A percentile compares a stretch with the other conserved stretches of the same genome.
phyloP scores from a whole-genome alignment of 2,329 filamentous ascomycete genomes.

The Septoria linicola region DNA sequence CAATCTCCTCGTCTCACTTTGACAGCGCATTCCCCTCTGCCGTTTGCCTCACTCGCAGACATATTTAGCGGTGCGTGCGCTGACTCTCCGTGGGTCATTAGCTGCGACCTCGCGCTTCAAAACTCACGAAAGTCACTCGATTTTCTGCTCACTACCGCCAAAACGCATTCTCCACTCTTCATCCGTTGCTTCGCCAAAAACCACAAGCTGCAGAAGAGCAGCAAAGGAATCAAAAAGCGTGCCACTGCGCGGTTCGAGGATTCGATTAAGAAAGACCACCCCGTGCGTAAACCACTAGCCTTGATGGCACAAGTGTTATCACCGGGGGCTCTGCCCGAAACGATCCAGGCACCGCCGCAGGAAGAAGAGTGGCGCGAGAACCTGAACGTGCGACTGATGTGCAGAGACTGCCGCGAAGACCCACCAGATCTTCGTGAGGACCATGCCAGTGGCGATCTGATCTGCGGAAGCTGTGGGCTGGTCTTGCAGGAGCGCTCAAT shows the following conservation, averaged over 20 bases:
- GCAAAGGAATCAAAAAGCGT: slow-evolving; percentile 48
- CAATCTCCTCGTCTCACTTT: slow-evolving; percentile 1
- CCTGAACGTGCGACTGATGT: slow-evolving; percentile 80
- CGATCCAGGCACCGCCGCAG: slow-evolving; percentile 36
- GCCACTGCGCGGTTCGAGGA: slow-evolving; percentile 40
- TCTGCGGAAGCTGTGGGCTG: slow-evolving; percentile 87
- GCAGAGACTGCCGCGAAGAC: slow-evolving; percentile 84
- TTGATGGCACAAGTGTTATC: slow-evolving; percentile 41
- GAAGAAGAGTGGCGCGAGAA: slow-evolving; percentile 70
- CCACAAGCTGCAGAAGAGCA: slow-evolving; percentile 46
- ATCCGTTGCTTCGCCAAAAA: slow-evolving; percentile 53
- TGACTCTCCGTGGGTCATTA: slow-evolving; percentile 25
- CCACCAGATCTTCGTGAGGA: slow-evolving; percentile 95
- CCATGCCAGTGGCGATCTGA: slow-evolving; percentile 86
- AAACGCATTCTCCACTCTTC: slow-evolving; percentile 67
- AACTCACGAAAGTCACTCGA: background rate
- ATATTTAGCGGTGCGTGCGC: slow-evolving; percentile 9
- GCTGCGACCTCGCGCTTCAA: slow-evolving; percentile 22
- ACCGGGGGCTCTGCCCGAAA: slow-evolving; percentile 47
- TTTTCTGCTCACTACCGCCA: slow-evolving; percentile 32
- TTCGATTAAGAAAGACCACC: slow-evolving; percentile 25
- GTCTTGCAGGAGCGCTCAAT: slow-evolving; percentile 89
- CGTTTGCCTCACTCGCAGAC: background rate
- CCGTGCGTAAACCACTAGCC: slow-evolving; percentile 34
- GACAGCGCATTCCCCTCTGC: slow-evolving; percentile 10